phyloP scores from a whole-genome alignment of 495 filamentous ascomycete genomes.

The Viridothelium virens region DNA sequence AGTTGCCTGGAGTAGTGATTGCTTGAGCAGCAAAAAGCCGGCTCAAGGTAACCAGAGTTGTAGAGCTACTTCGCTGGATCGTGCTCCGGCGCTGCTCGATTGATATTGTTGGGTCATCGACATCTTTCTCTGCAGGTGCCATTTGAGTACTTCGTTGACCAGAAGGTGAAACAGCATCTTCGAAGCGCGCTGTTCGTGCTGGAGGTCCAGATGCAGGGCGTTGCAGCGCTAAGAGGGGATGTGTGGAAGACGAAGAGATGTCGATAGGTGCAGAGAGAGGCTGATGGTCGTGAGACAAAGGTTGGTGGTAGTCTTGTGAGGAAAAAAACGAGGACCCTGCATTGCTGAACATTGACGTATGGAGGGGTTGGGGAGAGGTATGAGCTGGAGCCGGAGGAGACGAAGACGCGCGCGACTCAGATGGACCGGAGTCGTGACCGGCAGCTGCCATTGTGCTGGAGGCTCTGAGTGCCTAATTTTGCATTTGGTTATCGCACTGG shows the following conservation, averaged over 20 bases:
- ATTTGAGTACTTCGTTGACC: slow-evolving; percentile 17
- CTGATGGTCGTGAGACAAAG: slow-evolving; percentile 1
- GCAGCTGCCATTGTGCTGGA: background rate
- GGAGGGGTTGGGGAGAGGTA: background rate
- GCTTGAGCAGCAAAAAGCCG: slow-evolving; percentile 33
- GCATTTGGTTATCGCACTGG: background rate
- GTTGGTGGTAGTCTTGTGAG: background rate
- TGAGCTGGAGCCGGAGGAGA: background rate
- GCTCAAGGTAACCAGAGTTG: slow-evolving; percentile 32
- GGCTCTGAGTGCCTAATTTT: background rate
- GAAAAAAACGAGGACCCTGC: slow-evolving; percentile 1
- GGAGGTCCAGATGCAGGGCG: slow-evolving; percentile 11
- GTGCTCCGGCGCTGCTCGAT: slow-evolving; percentile 20
- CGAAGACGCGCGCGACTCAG: background rate
- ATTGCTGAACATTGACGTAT: slow-evolving; percentile 8
- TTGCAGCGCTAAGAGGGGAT: slow-evolving; percentile 1
- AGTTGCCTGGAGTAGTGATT: slow-evolving; percentile 22
- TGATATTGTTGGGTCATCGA: slow-evolving; percentile 37
- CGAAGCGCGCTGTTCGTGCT: slow-evolving; percentile 7
- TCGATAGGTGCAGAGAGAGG: background rate
- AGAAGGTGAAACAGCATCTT: slow-evolving; percentile 11
- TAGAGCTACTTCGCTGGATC: slow-evolving; percentile 24
- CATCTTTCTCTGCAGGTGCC: slow-evolving; percentile 37
- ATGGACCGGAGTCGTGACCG: background rate
- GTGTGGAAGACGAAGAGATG: background rate